These are phyloP conservation scores for Sphaerulina musiva DNA, from an alignment of 2,329 filamentous ascomycete species.

Conservation along the genomic window DNA sequence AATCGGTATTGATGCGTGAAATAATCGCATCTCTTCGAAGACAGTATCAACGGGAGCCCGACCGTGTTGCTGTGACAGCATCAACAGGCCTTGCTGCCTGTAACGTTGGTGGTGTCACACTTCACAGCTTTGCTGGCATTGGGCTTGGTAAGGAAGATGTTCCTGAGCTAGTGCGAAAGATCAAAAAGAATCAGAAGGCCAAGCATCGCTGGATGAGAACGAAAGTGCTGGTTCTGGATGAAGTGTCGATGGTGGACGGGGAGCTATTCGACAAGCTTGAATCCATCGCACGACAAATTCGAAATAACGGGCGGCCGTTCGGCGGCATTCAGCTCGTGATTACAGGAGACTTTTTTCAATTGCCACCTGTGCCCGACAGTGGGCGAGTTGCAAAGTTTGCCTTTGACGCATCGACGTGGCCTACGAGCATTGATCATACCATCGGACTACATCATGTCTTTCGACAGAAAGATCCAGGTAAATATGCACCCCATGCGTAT, in stretches of 20 bases:
- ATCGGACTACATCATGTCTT: conserved; percentile 94
- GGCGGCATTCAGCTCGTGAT: conserved; percentile 94
- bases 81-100: conserved; percentile 94
- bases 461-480: conserved; percentile 77
- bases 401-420: conserved; percentile 89
- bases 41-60: conserved; percentile 69
- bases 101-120: conserved; percentile 90
- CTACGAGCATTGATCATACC: conserved; percentile 85
- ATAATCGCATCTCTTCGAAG: conserved; percentile 76
- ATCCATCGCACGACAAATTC: conserved; percentile 72
- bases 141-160: conserved; percentile 87
- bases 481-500: conserved; percentile 19
- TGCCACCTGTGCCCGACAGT: conserved; percentile 83
- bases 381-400: conserved; percentile 75
- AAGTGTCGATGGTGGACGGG: conserved; percentile 97
- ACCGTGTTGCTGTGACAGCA: conserved; percentile 85
- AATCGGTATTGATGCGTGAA: conserved; percentile 88
- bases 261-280: conserved; percentile 96
- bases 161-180: conserved; percentile 76
- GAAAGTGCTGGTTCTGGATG: conserved; percentile 83
- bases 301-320: conserved; percentile 87
- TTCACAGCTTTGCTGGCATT: conserved; percentile 94
- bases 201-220: conserved; percentile 83
- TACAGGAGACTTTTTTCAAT: conserved; percentile 95
- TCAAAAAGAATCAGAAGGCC: conserved; percentile 79